A percentile compares a stretch with the other conserved stretches of the same genome.
These are phyloP conservation scores for Alternaria hordeiaustralica DNA, from an alignment of 2,329 filamentous ascomycete genomes.

Conservation along the genomic window DNA sequence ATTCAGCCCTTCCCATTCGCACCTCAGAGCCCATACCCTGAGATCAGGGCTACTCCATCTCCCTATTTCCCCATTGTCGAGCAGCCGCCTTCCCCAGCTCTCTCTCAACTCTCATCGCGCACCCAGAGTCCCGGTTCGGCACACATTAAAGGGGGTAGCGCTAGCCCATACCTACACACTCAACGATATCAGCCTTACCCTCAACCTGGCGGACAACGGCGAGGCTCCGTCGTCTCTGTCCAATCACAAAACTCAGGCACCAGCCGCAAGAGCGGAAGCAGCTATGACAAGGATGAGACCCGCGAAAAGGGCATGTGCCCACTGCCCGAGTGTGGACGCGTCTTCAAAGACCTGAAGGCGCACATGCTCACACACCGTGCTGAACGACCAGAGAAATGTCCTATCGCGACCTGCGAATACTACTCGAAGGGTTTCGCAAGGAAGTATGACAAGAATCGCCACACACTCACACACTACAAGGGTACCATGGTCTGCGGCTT, in stretches of 20 bases:
- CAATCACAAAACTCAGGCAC: slow-evolving; percentile 69
- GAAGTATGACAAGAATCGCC: slow-evolving; percentile 96
- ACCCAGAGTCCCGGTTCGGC: slow-evolving; percentile 52
- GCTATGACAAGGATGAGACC: slow-evolving; percentile 49
- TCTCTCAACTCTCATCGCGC: slow-evolving; percentile 60
- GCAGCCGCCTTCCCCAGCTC: slow-evolving; percentile 68
- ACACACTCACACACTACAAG: slow-evolving; percentile 95
- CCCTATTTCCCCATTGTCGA: slow-evolving; percentile 52
- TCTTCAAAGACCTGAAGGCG: slow-evolving; percentile 90
- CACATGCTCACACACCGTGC: slow-evolving; percentile 94
- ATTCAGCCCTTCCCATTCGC: slow-evolving; percentile 60
- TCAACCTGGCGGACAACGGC: slow-evolving; percentile 56
- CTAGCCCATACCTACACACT: slow-evolving; percentile 71
- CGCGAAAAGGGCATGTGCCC: slow-evolving; percentile 79
- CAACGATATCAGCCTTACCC: slow-evolving; percentile 63
- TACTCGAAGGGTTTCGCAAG: slow-evolving; percentile 90
- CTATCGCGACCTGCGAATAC: slow-evolving; percentile 90
- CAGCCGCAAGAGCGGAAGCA: slow-evolving; percentile 57
- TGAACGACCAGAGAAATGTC: slow-evolving; percentile 92
- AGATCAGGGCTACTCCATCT: slow-evolving; percentile 50
- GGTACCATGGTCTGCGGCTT: slow-evolving; percentile 97
- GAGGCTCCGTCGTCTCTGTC: slow-evolving; percentile 73
- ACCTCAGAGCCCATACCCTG: slow-evolving; percentile 51
- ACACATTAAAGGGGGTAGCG: slow-evolving; percentile 60
- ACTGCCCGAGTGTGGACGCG: slow-evolving; percentile 80